phyloP scores from a whole-genome alignment of 208 protist species.

The Leishmania arabica region DNA sequence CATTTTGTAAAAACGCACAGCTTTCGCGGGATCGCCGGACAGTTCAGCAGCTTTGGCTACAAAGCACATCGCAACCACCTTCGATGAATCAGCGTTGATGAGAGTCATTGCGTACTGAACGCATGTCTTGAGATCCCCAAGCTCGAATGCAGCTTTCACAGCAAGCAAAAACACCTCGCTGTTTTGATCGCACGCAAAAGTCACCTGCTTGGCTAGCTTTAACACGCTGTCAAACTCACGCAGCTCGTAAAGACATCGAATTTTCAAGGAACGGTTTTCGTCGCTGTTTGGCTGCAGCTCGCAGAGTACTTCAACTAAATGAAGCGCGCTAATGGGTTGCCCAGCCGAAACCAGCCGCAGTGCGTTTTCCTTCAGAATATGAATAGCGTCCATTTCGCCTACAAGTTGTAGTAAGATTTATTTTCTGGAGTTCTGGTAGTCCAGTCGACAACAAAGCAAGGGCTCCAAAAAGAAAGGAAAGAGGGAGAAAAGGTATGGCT shows the following conservation, averaged over 20 bases:
- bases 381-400: constrained; percentile 18
- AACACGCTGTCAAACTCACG: constrained; percentile 71
- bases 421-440: neutral
- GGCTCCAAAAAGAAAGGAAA: neutral
- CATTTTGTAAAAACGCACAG: constrained; percentile 60
- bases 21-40: constrained; percentile 53
- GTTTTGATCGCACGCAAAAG: constrained; percentile 31
- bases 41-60: constrained; percentile 78
- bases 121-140: constrained; percentile 65
- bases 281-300: constrained; percentile 35
- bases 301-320: constrained; percentile 67
- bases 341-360: constrained; percentile 45
- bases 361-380: constrained; percentile 26
- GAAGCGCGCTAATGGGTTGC: constrained; percentile 67
- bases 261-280: constrained; percentile 47
- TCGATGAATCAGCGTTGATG: constrained; percentile 24
- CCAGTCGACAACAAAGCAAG: neutral
- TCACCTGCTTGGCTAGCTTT: constrained; percentile 37
- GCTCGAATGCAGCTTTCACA: constrained; percentile 77
- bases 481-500: neutral
- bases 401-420: neutral
- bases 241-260: constrained; percentile 59
- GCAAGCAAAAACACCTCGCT: constrained; percentile 40
- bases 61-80: constrained; percentile 70
- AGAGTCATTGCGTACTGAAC: constrained; percentile 40